Conservation (phyloP, 371 early-diverging fungal genomes). For the Mucor circinelloides region DNA sequence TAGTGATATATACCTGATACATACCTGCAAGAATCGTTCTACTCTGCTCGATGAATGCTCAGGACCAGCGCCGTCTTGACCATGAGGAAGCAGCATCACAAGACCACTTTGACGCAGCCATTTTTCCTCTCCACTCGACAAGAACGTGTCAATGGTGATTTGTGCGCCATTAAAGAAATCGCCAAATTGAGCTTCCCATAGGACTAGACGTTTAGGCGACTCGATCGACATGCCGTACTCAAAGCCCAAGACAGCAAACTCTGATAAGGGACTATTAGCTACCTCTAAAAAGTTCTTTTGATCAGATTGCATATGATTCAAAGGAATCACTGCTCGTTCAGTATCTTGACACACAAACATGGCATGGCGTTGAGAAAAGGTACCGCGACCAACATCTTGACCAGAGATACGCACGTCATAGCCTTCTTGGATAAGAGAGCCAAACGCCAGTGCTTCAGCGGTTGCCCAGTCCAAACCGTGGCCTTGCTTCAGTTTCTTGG, state of each 20-base stretch:
- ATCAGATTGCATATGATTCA: conserved; percentile 68
- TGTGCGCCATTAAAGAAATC: conserved; percentile 98
- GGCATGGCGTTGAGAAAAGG: conserved; percentile 96
- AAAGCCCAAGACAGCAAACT: conserved; percentile 95
- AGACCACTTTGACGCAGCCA: conserved; percentile 93
- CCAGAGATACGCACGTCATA: conserved; percentile 91
- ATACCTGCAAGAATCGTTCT: conserved; percentile 94
- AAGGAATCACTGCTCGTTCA: conserved; percentile 77
- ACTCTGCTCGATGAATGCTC: conserved; percentile 91
- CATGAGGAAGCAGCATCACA: conserved; percentile 93
- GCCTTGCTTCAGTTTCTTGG: conserved; percentile 71
- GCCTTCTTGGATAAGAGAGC: conserved; percentile 83
- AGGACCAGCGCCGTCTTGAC: conserved; percentile 96
- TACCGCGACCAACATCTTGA: conserved; percentile 98
- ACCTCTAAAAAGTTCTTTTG: conserved; percentile 63
- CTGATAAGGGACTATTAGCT: conserved; percentile 88
- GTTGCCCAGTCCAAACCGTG: conserved; percentile 94
- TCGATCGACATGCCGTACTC: conserved; percentile 93
- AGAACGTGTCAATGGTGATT: conserved; percentile 91
- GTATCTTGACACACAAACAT: conserved; percentile 86
- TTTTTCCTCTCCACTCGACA: conserved; percentile 89
- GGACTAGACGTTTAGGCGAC: conserved; percentile 77
- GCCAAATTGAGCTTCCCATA: conserved; percentile 99
- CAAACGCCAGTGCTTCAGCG: conserved; percentile 93
- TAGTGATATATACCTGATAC: background rate